Evolutionary conservation across 306 rosid genomes (phyloP), one percentile per base, ranked within the genome.

Genomic region (Canavalia ensiformis): DNA sequence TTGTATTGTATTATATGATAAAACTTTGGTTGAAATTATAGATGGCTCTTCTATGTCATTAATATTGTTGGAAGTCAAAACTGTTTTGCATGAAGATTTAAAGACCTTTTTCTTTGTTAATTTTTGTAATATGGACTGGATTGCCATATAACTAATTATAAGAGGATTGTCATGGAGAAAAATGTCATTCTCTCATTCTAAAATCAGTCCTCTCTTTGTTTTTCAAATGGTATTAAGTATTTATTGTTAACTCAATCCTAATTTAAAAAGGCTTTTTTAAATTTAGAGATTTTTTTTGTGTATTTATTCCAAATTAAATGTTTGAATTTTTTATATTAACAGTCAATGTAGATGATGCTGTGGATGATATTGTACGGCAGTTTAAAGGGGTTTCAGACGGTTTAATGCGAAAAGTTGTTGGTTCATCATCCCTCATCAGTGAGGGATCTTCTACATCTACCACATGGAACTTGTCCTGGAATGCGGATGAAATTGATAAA

Each of bases 341-440:
- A 96, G 99, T 96, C 72, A 93, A 90, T 71, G 97, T 93, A 75
- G 99, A 96, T 81, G 98, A 90, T 86, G 99, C 99, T 37, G 85
- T 92, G 90, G 99, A 96, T 83, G 98, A 93, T 83, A 92, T 93
- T 83, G 94, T 94, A 75, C 91, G 97, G 56, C 99, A 96, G 82
- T 93, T 96, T 81, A 92, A 89, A 88, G 99, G 94, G 50, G 98
- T 90, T 86, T 96, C 99, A 67, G 99, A 87, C 87, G 98, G 98
- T 75, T 86, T 93, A 74, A 83, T 78, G 87, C 89, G 91, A 69
- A 91, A 91, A 67, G 97, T 93, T 78, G 89, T 75, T 68, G 94
- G 90, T 79, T 78, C 98, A 42, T 30, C 89, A 31, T 80, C 88
- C 10, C 84, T 88, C 60, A 42, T 78, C 67, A 44, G 41, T 66